Conservation (phyloP, 192 early-diverging fungal genomes). For the Coemansia sp. region DNA sequence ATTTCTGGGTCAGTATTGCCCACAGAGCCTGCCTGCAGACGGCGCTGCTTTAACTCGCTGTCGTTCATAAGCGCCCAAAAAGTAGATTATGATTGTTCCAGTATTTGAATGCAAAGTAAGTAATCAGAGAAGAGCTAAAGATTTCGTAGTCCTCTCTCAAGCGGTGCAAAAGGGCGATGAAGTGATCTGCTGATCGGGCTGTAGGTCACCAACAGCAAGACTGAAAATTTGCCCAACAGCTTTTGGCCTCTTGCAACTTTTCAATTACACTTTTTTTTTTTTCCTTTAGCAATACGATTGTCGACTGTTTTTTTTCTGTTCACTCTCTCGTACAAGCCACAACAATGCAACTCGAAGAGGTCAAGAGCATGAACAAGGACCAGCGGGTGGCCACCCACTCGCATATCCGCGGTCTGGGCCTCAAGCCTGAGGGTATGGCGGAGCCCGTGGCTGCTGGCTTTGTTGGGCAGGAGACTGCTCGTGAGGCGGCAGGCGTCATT, state of each 20-base stretch:
- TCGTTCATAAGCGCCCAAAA: constrained; percentile 8
- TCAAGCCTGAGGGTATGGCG: constrained; percentile 84
- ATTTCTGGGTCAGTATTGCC: background rate
- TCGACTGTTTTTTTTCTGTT: background rate
- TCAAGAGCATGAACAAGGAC: constrained; percentile 88
- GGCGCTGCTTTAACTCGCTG: constrained; percentile 34
- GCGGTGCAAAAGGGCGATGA: background rate
- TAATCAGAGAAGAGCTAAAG: no score
- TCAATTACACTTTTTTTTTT: background rate
- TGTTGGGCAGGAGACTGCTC: constrained; percentile 95
- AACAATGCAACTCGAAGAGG: constrained; percentile 90
- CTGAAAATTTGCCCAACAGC: background rate
- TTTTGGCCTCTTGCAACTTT: background rate
- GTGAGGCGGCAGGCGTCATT: constrained; percentile 94
- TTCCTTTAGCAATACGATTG: background rate
- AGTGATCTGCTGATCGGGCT: background rate
- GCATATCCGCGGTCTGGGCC: constrained; percentile 95
- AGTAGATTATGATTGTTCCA: background rate
- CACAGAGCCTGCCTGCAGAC: background rate
- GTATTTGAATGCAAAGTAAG: no score
- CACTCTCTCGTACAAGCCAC: background rate
- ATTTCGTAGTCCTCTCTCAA: no score
- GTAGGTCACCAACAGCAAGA: background rate
- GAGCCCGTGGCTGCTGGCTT: constrained; percentile 90
- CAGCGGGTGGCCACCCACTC: constrained; percentile 96